These are phyloP conservation scores for Skeletonema potamos DNA, from an alignment of 108 stramenopile species.

Conservation along the genomic window DNA sequence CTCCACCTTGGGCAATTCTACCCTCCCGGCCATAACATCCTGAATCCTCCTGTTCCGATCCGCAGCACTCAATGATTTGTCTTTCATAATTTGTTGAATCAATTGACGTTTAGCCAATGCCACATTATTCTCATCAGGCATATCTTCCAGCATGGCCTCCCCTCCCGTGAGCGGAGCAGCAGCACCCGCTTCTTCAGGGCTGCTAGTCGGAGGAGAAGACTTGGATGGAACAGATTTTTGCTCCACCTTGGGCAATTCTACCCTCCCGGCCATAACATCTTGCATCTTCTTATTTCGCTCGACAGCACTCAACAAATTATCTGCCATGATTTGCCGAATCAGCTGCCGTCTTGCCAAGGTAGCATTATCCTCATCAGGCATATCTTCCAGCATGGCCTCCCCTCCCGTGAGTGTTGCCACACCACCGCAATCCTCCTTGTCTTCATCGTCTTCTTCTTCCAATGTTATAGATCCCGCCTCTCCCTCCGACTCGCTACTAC, in stretches of 20 bases:
- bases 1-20: background rate
- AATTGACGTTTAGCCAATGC: slow-evolving; percentile 21
- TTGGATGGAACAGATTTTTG: background rate
- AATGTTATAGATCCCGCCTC: background rate
- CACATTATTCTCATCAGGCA: slow-evolving; percentile 22
- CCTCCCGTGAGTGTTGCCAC: background rate
- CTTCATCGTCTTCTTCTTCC: background rate
- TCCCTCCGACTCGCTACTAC: slow-evolving; percentile 8
- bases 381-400: background rate
- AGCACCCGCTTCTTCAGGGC: background rate
- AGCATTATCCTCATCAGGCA: slow-evolving; percentile 22
- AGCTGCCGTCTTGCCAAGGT: slow-evolving; percentile 17
- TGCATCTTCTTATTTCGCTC: slow-evolving; percentile 19
- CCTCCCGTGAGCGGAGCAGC: slow-evolving; percentile 1
- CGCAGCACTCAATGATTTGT: slow-evolving; percentile 12
- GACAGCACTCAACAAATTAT: slow-evolving; percentile 6
- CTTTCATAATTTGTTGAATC: slow-evolving; percentile 22
- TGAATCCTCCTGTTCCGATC: slow-evolving; percentile 24
- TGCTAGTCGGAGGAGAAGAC: background rate
- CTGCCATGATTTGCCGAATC: slow-evolving; percentile 6
- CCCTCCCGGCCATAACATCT: slow-evolving; percentile 13
- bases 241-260: background rate
- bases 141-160: background rate
- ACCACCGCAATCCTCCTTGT: background rate
- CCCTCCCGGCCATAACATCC: slow-evolving; percentile 17